These are phyloP conservation scores for Neophaeococcomyces aloes DNA, from an alignment of 2,329 filamentous ascomycete genomes.

Conservation along the genomic window DNA sequence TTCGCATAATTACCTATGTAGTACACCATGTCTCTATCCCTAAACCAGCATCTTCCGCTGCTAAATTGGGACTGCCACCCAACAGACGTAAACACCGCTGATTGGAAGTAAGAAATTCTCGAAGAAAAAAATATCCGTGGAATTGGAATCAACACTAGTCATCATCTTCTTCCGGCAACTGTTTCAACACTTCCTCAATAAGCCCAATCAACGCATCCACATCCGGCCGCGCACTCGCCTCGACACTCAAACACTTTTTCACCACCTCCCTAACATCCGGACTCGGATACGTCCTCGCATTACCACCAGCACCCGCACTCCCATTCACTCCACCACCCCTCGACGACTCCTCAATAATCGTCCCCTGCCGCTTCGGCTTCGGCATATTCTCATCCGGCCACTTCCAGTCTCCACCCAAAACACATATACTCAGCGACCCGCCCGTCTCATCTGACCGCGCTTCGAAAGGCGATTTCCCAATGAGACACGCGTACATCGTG, in stretches of 20 bases:
- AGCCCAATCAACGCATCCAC: slow-evolving; percentile 71
- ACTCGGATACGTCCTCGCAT: slow-evolving; percentile 50
- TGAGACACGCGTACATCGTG: slow-evolving; percentile 92
- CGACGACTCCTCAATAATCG: slow-evolving; percentile 15
- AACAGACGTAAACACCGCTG: no score
- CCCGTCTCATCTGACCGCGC: slow-evolving; percentile 92
- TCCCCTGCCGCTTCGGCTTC: slow-evolving; percentile 38
- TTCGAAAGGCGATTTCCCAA: slow-evolving; percentile 95
- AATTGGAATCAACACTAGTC: neutral
- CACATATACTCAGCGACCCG: slow-evolving; percentile 82
- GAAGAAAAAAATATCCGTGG: neutral
- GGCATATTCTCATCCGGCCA: slow-evolving; percentile 76
- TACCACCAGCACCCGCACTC: slow-evolving; percentile 9
- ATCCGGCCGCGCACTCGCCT: slow-evolving; percentile 78
- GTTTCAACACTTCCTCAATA: slow-evolving; percentile 61
- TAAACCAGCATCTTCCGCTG: no score
- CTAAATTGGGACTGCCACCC: no score
- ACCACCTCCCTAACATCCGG: slow-evolving; percentile 81
- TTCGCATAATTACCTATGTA: no score
- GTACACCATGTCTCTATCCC: no score
- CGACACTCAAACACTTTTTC: slow-evolving; percentile 71
- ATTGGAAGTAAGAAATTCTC: no score
- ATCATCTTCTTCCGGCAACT: slow-evolving; percentile 52
- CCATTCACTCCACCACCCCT: slow-evolving; percentile 24
- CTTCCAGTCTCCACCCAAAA: slow-evolving; percentile 87